phyloP scores from a whole-genome alignment of 2,329 filamentous ascomycete genomes.

The Magnaporthiopsis rhizophila region DNA sequence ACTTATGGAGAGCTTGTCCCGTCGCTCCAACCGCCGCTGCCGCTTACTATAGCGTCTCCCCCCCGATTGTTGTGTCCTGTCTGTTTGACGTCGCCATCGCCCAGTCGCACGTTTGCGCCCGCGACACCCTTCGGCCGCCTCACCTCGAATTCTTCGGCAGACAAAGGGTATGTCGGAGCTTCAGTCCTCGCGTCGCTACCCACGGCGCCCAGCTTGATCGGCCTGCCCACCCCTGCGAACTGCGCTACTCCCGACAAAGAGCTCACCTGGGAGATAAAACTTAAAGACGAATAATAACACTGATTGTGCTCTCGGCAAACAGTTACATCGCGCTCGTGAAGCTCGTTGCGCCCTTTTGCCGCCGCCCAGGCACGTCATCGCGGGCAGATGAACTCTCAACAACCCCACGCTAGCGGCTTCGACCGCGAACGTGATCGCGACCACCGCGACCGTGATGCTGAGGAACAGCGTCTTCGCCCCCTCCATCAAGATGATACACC shows the following conservation, averaged over 20 bases:
- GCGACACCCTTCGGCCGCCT: neutral
- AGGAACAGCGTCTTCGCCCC: conserved; percentile 36
- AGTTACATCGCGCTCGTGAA: neutral
- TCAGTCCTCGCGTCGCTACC: neutral
- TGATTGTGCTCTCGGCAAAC: neutral
- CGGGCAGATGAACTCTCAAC: conserved; percentile 36
- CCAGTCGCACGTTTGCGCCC: neutral
- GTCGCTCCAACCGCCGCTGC: neutral
- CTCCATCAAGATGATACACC: conserved; percentile 29
- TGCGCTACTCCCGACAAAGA: neutral
- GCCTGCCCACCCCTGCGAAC: no score
- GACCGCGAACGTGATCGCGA: conserved; percentile 40
- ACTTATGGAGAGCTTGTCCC: neutral
- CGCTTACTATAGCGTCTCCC: neutral
- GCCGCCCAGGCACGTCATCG: neutral
- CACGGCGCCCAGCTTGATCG: neutral
- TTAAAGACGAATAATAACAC: neutral
- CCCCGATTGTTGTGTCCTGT: neutral
- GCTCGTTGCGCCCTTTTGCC: neutral
- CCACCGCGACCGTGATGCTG: conserved; percentile 37
- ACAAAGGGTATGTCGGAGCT: neutral
- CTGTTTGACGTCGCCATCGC: no score
- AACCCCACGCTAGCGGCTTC: conserved; percentile 34
- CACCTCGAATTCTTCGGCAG: neutral
- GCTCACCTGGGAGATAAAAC: neutral